Percentiles rank a stretch among this genome's conserved stretches.
phyloP scores from a whole-genome alignment of 495 filamentous ascomycete genomes.

The Hypoxylon rickii region DNA sequence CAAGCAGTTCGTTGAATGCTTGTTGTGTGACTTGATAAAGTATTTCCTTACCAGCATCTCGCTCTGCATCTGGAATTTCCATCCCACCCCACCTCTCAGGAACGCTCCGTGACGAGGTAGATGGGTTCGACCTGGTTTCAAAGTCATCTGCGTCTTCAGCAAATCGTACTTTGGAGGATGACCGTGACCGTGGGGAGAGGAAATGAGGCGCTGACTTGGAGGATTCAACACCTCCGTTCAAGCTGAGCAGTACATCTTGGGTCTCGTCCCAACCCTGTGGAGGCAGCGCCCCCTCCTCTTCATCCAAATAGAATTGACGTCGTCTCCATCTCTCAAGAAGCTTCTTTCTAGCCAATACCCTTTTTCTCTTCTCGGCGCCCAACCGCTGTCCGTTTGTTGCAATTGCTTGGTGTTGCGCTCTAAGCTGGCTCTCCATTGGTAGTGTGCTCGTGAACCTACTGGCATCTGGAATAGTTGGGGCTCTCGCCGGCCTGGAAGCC shows the following conservation, averaged over 20 bases:
- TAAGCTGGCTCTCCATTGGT: constrained; percentile 36
- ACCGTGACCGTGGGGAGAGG: constrained; percentile 71
- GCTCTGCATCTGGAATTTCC: constrained; percentile 79
- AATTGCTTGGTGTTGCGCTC: constrained; percentile 29
- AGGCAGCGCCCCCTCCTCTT: constrained; percentile 70
- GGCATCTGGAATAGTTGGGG: constrained; percentile 28
- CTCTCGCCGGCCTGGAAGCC: background rate
- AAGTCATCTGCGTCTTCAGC: constrained; percentile 75
- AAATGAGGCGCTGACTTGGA: constrained; percentile 49
- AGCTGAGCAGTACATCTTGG: constrained; percentile 56
- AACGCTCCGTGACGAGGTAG: constrained; percentile 79
- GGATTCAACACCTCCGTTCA: constrained; percentile 45
- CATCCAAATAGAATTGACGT: constrained; percentile 77
- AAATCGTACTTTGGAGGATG: constrained; percentile 84
- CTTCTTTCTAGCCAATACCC: constrained; percentile 49
- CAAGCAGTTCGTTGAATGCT: constrained; percentile 88
- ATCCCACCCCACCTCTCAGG: constrained; percentile 83
- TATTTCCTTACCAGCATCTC: constrained; percentile 83
- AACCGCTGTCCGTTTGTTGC: constrained; percentile 21
- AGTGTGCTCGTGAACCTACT: constrained; percentile 35
- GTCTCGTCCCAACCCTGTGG: constrained; percentile 70
- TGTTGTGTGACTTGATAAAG: constrained; percentile 89
- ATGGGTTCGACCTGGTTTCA: constrained; percentile 75
- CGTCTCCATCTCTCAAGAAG: constrained; percentile 74
- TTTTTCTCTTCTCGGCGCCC: constrained; percentile 32